phyloP scores from a whole-genome alignment of 768 basidiomycete species.

The Tricholomella constricta region DNA sequence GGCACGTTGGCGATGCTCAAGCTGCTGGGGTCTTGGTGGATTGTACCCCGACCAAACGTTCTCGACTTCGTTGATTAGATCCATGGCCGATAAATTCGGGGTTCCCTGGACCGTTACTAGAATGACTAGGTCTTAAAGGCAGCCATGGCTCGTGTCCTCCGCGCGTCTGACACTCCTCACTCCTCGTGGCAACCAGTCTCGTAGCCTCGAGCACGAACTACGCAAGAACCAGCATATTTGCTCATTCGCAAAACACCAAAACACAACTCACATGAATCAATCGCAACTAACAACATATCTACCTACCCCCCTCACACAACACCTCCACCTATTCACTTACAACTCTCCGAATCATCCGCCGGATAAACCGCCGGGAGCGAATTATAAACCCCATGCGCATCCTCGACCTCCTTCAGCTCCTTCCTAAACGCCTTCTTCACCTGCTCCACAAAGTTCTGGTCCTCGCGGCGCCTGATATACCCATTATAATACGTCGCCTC shows the following conservation, averaged over 20 bases:
- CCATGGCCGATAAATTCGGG: too few species aligned
- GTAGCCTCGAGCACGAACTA: too few species aligned
- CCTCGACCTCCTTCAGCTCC: slow-evolving; percentile 10
- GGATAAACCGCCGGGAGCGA: not conserved
- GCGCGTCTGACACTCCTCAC: too few species aligned
- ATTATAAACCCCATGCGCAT: slow-evolving; percentile 1
- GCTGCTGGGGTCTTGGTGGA: not conserved
- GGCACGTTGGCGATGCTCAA: slow-evolving; percentile 3
- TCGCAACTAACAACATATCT: too few species aligned
- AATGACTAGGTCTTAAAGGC: too few species aligned
- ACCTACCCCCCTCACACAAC: too few species aligned
- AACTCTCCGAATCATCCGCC: not conserved
- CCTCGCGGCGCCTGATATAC: not conserved
- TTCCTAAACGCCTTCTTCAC: slow-evolving; percentile 5
- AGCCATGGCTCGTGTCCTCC: too few species aligned
- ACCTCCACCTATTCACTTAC: not conserved
- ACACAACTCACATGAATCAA: too few species aligned
- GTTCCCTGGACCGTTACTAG: too few species aligned
- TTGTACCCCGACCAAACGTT: slow-evolving; percentile 16
- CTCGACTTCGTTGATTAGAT: slow-evolving; percentile 9
- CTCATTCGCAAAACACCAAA: too few species aligned
- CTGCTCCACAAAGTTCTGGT: slow-evolving; percentile 1
- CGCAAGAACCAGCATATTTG: too few species aligned
- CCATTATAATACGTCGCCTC: not conserved
- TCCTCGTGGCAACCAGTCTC: too few species aligned